Evolutionary conservation across 192 early-diverging fungal species (phyloP), one percentile per base, ranked within the genome.

Genomic region (Phlyctochytrium bullatum): DNA sequence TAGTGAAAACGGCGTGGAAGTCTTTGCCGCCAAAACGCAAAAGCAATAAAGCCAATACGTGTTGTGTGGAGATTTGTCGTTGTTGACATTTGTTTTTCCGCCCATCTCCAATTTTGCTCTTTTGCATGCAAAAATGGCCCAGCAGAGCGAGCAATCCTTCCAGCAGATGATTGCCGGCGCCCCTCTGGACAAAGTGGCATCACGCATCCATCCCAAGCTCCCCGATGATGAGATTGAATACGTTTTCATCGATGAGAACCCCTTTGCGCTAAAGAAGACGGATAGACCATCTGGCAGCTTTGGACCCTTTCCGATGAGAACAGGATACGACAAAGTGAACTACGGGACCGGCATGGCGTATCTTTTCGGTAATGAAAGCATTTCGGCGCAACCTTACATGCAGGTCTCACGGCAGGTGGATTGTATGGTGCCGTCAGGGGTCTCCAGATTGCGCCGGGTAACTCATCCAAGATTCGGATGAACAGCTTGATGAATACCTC

Each of bases 301-400:
- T 63, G 80, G 79, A 16, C 82, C 82, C 17, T 52, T 86, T 47
- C 85, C 85, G 12, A 86, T 86, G 85, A 59, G 85, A 35, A 85
- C 80, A 6, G 65, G 67, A 56, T 77, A 61, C 51, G 81, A 86
- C 66, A 83, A 83, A 47, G 61, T 84, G 57, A 60, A 76, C 29
- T 86, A 86, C 60, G 81, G 81, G 2, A 78, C 77, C 25, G 85
- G 85, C 1, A 68, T 71, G 16, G 80, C 79, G 4, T 86, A 86
- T 62, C 53, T 85, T 3, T 53, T 67, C 31, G 83, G 82, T 79
- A 71, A n/a, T n/a, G n/a, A n/a, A n/a, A 34, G 59, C 40, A 6
- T 61, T 14, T 47, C 61, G 16, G 24, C 58, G 14, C 24, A 33
- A 62, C 16, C 20, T 4, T 3, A 6, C 17, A 24, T 52, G 60